Conservation (phyloP, 2,329 filamentous ascomycete species). For the Aureobasidium sp. region DNA sequence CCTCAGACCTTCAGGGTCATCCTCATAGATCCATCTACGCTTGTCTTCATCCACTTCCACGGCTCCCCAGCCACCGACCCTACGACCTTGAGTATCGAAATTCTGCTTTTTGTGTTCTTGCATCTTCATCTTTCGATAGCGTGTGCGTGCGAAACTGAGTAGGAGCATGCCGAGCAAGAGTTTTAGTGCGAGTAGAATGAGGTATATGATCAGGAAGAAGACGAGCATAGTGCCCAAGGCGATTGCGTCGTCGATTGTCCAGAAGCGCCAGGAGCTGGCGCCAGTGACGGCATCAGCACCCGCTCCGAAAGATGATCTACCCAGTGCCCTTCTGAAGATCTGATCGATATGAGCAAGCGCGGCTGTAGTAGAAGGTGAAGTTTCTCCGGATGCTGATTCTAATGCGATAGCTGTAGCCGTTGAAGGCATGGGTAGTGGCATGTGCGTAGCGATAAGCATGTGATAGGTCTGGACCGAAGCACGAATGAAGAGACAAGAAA, state of each 20-base stretch:
- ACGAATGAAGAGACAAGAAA: slow-evolving; percentile 91
- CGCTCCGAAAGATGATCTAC: slow-evolving; percentile 59
- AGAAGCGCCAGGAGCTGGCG: slow-evolving; percentile 34
- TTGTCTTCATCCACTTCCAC: slow-evolving; percentile 87
- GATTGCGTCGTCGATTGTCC: slow-evolving; percentile 64
- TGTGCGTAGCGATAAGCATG: slow-evolving; percentile 88
- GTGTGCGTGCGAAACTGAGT: slow-evolving; percentile 66
- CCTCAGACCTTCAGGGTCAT: slow-evolving; percentile 64
- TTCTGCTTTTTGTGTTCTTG: slow-evolving; percentile 43
- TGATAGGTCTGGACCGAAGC: slow-evolving; percentile 93
- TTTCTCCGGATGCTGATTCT: slow-evolving; percentile 19
- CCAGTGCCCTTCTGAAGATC: slow-evolving; percentile 67
- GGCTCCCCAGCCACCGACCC: slow-evolving; percentile 73
- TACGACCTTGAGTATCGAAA: slow-evolving; percentile 60
- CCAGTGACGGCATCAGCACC: slow-evolving; percentile 27
- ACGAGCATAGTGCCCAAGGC: slow-evolving; percentile 73
- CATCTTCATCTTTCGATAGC: slow-evolving; percentile 74
- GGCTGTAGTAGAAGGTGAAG: slow-evolving; percentile 65
- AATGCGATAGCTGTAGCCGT: slow-evolving; percentile 44
- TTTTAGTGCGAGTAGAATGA: slow-evolving; percentile 67
- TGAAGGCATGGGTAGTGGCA: slow-evolving; percentile 62
- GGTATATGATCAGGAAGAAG: slow-evolving; percentile 75
- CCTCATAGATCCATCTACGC: slow-evolving; percentile 75
- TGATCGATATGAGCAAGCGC: slow-evolving; percentile 72
- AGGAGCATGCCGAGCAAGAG: slow-evolving; percentile 82